A percentile compares a stretch with the other conserved stretches of the same genome.
Evolutionary conservation across 2,329 filamentous ascomycete genomes (phyloP).

Genomic region (Ambrosiella beaveri): DNA sequence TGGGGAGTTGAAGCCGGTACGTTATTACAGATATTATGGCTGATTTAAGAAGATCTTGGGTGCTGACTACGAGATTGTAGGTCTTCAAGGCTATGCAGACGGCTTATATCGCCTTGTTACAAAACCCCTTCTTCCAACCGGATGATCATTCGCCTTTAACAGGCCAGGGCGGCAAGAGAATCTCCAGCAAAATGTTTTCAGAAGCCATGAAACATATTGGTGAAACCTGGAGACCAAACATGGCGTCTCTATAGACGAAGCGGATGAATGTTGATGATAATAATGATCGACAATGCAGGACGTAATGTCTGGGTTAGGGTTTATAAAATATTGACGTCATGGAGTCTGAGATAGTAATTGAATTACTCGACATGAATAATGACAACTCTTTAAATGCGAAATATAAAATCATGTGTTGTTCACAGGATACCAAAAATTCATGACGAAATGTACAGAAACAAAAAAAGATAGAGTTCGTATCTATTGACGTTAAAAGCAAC

Average conservation of each 20-base stretch:
- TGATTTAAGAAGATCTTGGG: not conserved
- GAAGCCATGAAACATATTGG: constrained; percentile 75
- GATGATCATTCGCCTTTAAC: constrained; percentile 56
- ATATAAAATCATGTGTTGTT: no score
- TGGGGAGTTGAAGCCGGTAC: constrained; percentile 63
- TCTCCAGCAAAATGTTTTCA: constrained; percentile 65
- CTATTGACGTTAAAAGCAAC: no score
- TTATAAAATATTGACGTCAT: not conserved
- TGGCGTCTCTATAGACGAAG: constrained; percentile 35
- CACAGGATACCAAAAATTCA: no score
- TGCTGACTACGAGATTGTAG: not conserved
- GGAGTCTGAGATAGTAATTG: not conserved
- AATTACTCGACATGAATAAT: not conserved
- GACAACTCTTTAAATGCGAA: no score
- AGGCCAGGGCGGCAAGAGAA: constrained; percentile 44
- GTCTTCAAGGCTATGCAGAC: constrained; percentile 78
- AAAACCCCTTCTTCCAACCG: constrained; percentile 90
- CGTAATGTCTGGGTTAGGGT: not conserved
- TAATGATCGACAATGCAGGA: no score
- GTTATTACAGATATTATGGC: not conserved
- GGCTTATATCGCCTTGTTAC: constrained; percentile 74
- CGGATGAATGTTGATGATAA: no score
- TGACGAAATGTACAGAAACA: no score
- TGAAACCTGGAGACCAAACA: constrained; percentile 64
- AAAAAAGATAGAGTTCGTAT: no score